These are phyloP conservation scores for Plasmodium ovale DNA, from an alignment of 169 alveolate genomes.

Conservation along the genomic window DNA sequence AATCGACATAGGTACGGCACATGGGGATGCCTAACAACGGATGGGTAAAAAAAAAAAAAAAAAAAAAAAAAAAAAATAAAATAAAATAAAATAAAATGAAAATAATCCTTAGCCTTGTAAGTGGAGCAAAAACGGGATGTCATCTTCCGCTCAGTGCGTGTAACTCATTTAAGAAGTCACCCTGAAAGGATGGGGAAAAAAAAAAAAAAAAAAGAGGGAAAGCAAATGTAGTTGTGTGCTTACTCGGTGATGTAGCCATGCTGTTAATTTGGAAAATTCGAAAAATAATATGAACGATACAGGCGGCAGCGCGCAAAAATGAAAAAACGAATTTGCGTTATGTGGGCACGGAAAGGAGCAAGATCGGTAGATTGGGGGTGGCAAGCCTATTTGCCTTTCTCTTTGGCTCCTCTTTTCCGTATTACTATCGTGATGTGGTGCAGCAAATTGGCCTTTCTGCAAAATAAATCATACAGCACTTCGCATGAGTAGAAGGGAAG, in stretches of 20 bases:
- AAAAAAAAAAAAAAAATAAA: too few species aligned
- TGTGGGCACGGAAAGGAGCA: too few species aligned
- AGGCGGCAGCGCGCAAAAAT: background rate
- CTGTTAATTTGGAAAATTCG: background rate
- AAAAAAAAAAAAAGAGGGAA: background rate
- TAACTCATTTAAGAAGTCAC: slow-evolving; percentile 49
- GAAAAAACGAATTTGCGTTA: too few species aligned
- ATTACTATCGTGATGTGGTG: slow-evolving; percentile 53
- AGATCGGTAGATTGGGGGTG: too few species aligned
- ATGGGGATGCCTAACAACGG: too few species aligned
- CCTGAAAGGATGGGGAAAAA: slow-evolving; percentile 9
- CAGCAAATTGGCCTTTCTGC: slow-evolving; percentile 27
- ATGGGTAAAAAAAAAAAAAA: too few species aligned
- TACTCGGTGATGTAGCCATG: background rate
- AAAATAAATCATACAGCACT: slow-evolving; percentile 43
- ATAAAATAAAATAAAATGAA: too few species aligned
- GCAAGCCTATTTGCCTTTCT: too few species aligned
- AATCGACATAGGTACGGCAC: too few species aligned
- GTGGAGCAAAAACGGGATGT: background rate
- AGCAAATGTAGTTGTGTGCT: background rate
- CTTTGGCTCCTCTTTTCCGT: too few species aligned
- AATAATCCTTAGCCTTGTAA: too few species aligned
- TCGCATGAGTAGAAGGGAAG: slow-evolving; percentile 59
- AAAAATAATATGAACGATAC: background rate
- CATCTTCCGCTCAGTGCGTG: slow-evolving; percentile 4